A percentile compares a stretch with the other conserved stretches of the same genome.
These are phyloP conservation scores for Chernovozyma aurita DNA, from an alignment of 1,139 yeast species.

Conservation along the genomic window DNA sequence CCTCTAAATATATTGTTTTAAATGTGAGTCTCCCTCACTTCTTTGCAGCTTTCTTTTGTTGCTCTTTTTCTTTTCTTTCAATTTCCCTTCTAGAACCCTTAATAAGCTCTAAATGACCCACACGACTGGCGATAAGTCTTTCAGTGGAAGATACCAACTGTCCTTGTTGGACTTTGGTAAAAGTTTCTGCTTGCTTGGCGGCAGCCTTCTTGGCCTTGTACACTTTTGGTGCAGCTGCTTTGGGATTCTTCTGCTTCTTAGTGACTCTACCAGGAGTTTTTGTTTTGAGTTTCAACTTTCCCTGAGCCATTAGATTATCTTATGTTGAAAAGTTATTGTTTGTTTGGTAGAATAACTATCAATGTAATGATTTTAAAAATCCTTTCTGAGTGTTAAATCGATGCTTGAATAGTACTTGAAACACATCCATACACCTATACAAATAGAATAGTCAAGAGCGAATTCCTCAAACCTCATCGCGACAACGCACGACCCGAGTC, in stretches of 20 bases:
- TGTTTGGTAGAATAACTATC: no score
- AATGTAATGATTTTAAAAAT: no score
- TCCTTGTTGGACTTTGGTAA: conserved; percentile 62
- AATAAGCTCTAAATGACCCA: conserved; percentile 90
- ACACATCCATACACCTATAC: neutral
- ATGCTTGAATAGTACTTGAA: neutral
- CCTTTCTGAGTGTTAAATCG: no score
- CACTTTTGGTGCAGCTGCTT: conserved; percentile 69
- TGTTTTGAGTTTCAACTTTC: conserved; percentile 43
- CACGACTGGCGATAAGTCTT: conserved; percentile 78
- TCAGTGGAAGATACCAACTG: conserved; percentile 74
- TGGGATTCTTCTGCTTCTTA: conserved; percentile 57
- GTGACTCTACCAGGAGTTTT: conserved; percentile 49
- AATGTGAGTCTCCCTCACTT: no score
- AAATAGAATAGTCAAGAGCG: neutral
- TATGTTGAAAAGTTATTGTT: no score
- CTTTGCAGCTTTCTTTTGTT: conserved; percentile 15
- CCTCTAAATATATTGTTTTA: no score
- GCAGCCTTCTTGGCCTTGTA: conserved; percentile 64
- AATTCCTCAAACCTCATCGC: neutral
- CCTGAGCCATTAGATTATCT: conserved; percentile 55
- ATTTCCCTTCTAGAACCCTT: conserved; percentile 88
- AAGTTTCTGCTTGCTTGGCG: conserved; percentile 40
- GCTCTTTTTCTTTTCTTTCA: conserved; percentile 49
- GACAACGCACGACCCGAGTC: conserved; percentile 1